phyloP scores from a whole-genome alignment of 345 rosid genomes.

The Fremontodendron californicum region DNA sequence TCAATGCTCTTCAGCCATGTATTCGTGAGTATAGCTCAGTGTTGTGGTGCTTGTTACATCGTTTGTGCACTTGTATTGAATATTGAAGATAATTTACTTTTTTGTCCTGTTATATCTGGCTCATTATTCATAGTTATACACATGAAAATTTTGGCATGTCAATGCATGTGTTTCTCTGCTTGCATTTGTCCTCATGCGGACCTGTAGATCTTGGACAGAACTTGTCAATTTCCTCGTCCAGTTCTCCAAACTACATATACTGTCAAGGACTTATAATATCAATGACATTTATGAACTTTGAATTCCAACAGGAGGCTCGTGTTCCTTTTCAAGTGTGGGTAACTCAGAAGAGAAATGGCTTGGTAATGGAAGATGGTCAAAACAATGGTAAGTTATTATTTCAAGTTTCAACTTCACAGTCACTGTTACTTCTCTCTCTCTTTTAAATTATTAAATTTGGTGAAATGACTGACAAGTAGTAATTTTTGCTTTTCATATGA shows the following conservation, averaged over 20 bases:
- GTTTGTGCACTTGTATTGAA: background rate
- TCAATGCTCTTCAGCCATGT: background rate
- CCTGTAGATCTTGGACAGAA: background rate
- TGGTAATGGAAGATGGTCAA: conserved; percentile 65
- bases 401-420: conserved; percentile 1
- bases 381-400: conserved; percentile 51
- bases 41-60: background rate
- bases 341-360: conserved; percentile 67
- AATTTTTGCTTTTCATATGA: background rate
- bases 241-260: background rate
- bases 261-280: background rate
- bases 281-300: background rate
- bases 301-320: conserved; percentile 79
- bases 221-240: background rate
- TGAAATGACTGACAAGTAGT: background rate
- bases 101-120: background rate
- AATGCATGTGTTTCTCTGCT: background rate
- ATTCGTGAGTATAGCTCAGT: background rate
- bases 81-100: background rate
- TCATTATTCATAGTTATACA: background rate
- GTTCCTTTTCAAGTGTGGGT: conserved; percentile 86
- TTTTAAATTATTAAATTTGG: background rate
- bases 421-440: background rate
- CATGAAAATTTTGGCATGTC: conserved; percentile 5
- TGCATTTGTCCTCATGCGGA: background rate